phyloP scores from a whole-genome alignment of 768 basidiomycete genomes.

The Dioszegia aurantiaca region DNA sequence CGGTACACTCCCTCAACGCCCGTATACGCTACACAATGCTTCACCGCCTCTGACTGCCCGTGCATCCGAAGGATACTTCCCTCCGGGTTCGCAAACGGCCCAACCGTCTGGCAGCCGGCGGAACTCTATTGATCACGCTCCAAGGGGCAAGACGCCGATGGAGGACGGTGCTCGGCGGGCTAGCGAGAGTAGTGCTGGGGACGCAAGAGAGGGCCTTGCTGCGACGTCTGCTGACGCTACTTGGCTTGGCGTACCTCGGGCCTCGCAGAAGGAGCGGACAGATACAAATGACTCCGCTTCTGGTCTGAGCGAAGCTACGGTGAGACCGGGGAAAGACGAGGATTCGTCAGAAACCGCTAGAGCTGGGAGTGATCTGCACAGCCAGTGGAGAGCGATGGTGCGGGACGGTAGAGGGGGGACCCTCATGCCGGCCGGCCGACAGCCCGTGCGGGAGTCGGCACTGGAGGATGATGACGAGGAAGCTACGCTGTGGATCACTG shows the following conservation, averaged over 20 bases:
- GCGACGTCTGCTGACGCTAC: conserved; percentile 22
- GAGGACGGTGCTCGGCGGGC: conserved; percentile 25
- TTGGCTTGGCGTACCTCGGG: conserved; percentile 19
- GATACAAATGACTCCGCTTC: conserved; percentile 28
- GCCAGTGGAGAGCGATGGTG: conserved; percentile 35
- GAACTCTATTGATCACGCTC: conserved; percentile 1
- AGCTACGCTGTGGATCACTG: conserved; percentile 46
- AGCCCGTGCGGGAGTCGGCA: neutral
- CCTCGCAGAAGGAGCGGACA: conserved; percentile 13
- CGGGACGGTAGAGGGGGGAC: conserved; percentile 15
- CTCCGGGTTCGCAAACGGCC: conserved; percentile 4
- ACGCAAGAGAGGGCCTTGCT: conserved; percentile 16
- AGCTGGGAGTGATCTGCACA: conserved; percentile 34
- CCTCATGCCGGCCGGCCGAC: conserved; percentile 6
- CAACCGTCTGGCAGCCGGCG: neutral
- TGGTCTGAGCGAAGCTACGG: conserved; percentile 27
- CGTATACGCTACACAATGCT: conserved; percentile 34
- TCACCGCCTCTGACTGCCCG: conserved; percentile 24
- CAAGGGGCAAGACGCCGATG: neutral
- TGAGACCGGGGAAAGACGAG: conserved; percentile 31
- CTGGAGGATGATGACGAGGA: conserved; percentile 34
- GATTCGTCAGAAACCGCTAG: conserved; percentile 46
- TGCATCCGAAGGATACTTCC: conserved; percentile 5
- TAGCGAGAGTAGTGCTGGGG: conserved; percentile 22
- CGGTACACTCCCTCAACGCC: conserved; percentile 24